Percentiles rank a stretch among this genome's conserved stretches.
These are phyloP conservation scores for Tulasnella sp. DNA, from an alignment of 768 basidiomycete genomes.

Conservation along the genomic window DNA sequence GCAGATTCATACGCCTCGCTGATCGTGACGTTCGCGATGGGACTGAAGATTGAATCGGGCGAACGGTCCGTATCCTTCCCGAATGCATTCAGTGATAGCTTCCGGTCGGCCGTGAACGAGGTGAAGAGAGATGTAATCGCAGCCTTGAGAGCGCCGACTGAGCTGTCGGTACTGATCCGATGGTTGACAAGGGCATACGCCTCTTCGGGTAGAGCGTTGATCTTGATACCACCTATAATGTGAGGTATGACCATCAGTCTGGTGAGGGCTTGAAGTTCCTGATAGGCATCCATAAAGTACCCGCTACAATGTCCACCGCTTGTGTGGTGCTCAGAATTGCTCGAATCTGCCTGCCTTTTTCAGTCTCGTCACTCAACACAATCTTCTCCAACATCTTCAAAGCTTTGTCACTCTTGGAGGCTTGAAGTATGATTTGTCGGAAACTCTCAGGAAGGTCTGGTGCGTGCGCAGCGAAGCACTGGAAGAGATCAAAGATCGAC, in stretches of 20 bases:
- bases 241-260: too few species aligned
- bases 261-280: too few species aligned
- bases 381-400: constrained; percentile 42
- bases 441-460: constrained; percentile 40
- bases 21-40: constrained; percentile 25
- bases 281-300: neutral
- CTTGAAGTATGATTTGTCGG: constrained; percentile 37
- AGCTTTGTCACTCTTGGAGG: constrained; percentile 34
- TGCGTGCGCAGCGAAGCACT: constrained; percentile 56
- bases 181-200: constrained; percentile 62
- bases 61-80: neutral
- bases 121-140: constrained; percentile 3
- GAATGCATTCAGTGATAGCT: constrained; percentile 15
- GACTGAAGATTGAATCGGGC: too few species aligned
- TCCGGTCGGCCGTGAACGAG: constrained; percentile 9
- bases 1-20: constrained; percentile 37
- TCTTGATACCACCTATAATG: constrained; percentile 39
- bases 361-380: neutral
- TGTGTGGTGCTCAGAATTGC: constrained; percentile 59
- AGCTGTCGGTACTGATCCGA: constrained; percentile 46
- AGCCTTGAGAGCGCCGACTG: constrained; percentile 8
- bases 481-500: constrained; percentile 47
- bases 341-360: neutral
- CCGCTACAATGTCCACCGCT: constrained; percentile 53
- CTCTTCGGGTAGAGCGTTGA: constrained; percentile 69